Evolutionary conservation across 441 rosid genomes (phyloP), one percentile per base, ranked within the genome.

Genomic region (Viola pubescens): DNA sequence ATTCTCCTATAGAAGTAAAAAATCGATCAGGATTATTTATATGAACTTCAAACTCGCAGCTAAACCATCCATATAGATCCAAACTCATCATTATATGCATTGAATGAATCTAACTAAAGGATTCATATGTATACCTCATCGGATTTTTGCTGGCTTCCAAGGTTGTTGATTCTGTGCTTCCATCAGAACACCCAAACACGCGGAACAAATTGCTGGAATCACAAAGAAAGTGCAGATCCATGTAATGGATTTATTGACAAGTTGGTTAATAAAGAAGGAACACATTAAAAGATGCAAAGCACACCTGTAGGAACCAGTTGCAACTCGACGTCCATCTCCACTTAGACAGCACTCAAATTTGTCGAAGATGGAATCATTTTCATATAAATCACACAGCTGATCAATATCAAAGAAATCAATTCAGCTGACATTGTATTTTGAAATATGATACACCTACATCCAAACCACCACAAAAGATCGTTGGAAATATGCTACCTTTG

Each of bases 361-460:
- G 69, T 89, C 95, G 59, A 89, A 89, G 81, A 89, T 87, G 4
- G 97, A 89, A 84, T 88, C 95, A 55, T 83, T 88, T 73, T 86
- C 96, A 39, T 88, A 88, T 70, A 88, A 72, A 81, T 85, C 96
- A 58, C 88, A 85, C 9, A 88, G 85, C 96, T 88, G 84, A 19
- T 16, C 45, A 66, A 45, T 43, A 53, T 14, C 48, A 41, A 51
- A 13, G 44, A 51, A 53, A 53, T 14, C 19, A 42, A 38, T 8
- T 52, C 43, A 58, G 47, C 58, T 50, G 9, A 37, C 1, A 40
- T 46, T 7, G 48, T 11, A 51, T 14, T 5, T 19, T 37, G 6
- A 34, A 19, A 7, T 26, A 34, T 10, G 41, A 34, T 42, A 4
- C 5, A 26, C 19, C 7, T 6, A 48, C 42, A 12, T 19, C 43